Evolutionary conservation across 352 stramenopile species (phyloP), one percentile per base, ranked within the genome.

Genomic region (Phytophthora fragariae): DNA sequence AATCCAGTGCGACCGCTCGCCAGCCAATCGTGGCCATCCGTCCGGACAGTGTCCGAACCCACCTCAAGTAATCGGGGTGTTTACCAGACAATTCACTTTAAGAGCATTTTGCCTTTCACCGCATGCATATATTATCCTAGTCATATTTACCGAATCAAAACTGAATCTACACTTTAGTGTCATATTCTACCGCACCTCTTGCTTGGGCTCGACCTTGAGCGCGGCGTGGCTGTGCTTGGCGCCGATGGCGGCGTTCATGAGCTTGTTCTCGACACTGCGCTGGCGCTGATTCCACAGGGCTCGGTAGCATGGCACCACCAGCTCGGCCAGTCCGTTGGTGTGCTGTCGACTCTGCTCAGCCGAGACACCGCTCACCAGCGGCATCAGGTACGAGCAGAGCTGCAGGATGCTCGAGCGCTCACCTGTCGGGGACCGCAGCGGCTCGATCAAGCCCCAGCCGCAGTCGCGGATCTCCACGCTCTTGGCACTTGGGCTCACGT

Each of bases 311-410:
- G 79, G 81, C 10, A 59, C 70, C 49, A 89, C 70, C 35, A 83
- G 52, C 57, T 89, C 81, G 2, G 81, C 79, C 3, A 89, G 77
- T 3, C 75, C 70, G 57, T 86, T 75, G 57, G 80, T 83, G 12
- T 86, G 79, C 50, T 89, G 79, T 24, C 78, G 68, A 68, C 68
- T 78, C 59, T 84, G 72, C 54, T 82, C 72, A 9, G 77, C 53
- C 39, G 68, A 77, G 3, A 69, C 75, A 15, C 79, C 75, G 19
- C 70, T 72, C 1, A 85, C 60, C 44, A 76, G 62, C 5, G 78
- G 75, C 57, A 82, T 76, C 33, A 89, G 64, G 59, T 86, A 83
- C 47, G 81, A 89, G 50, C 79, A 86, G n/a, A 89, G 65, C 65
- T 89, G 79, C n/a, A 89, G 54, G 37, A 89, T 80, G 41, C 74